Percentiles rank a stretch among this genome's conserved stretches.
Evolutionary conservation across 2,329 filamentous ascomycete species (phyloP).

Genomic region (Penicillium thymicola): DNA sequence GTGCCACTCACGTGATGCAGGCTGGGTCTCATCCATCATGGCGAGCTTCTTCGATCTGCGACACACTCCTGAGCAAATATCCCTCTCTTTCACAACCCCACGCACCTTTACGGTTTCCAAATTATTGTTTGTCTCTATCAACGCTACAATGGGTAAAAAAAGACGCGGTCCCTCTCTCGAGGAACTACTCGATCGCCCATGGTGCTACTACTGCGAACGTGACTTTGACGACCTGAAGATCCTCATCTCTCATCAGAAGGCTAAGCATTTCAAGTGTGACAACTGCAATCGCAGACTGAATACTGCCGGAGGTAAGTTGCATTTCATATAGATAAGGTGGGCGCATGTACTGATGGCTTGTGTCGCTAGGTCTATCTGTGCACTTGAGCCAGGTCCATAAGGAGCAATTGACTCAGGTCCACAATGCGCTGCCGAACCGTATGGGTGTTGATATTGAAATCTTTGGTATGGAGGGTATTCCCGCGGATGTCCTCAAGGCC

Average conservation of each 20-base stretch:
- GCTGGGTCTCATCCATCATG: not conserved
- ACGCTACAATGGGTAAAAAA: slow-evolving; percentile 73
- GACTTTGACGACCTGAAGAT: slow-evolving; percentile 98
- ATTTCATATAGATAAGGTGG: not conserved
- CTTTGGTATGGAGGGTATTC: slow-evolving; percentile 97
- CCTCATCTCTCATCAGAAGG: slow-evolving; percentile 94
- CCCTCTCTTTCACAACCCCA: not conserved
- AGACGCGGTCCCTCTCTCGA: slow-evolving; percentile 84
- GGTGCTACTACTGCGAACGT: slow-evolving; percentile 99
- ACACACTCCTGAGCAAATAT: not conserved
- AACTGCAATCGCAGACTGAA: slow-evolving; percentile 83
- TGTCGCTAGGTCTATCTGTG: slow-evolving; percentile 72
- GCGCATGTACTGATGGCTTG: slow-evolving; percentile 5
- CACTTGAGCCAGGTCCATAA: slow-evolving; percentile 99
- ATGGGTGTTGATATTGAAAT: slow-evolving; percentile 88
- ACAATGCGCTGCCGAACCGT: slow-evolving; percentile 86
- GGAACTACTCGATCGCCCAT: slow-evolving; percentile 80
- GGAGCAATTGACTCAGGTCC: slow-evolving; percentile 79
- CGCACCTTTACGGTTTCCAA: not conserved
- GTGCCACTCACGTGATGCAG: not conserved
- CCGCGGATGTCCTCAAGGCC: slow-evolving; percentile 74
- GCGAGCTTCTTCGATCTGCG: not conserved
- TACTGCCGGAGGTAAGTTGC: slow-evolving; percentile 80
- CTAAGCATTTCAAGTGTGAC: slow-evolving; percentile 99
- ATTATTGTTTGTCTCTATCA: no score